Evolutionary conservation across 805 yeast genomes (phyloP), one percentile per base, ranked within the genome.

Genomic region (Crinitomyces ghanaensis): DNA sequence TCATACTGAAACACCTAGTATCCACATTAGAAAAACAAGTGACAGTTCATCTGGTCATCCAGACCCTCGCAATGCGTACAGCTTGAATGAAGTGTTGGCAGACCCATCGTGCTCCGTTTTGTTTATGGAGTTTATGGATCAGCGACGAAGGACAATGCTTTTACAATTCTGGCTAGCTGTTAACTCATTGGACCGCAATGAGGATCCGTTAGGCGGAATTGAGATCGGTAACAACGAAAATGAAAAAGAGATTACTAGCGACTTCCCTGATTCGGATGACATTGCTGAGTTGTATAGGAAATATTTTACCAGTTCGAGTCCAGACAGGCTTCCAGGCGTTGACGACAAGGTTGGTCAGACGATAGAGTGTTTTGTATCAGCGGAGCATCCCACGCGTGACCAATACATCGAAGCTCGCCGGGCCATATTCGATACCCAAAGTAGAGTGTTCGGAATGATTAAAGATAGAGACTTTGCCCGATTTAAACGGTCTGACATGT

Each of bases 101-200:
- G 69, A 70, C 38, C 63, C 74, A 2, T 46, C 65, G 0, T 63
- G 70, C 5, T 47, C 70, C 4, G 55, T 70, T 1, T 65, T 59
- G 30, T 73, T 73, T 39, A 65, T 60, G 58, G 72, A 66, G 32
- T 73, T 65, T 42, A 70, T 74, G 77, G 72, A 69, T 20, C 65
- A 63, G 31, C 47, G 72, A 13, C 52, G 59, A 3, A 52, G 71
- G 30, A 54, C 64, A 1, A 56, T 55, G 0, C 48, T 74, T 19
- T 47, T 83, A 3, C 75, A 74, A 28, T 74, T 72, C 39, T 80
- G 85, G 83, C 50, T 68, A 4, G 66, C 70, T 2, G 77, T 83
- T 2, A 79, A 82, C 39, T 62, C 68, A 0, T 65, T 82, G 24
- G 32, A 33, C 21, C 7, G 22, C 4, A 16, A 13, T 17, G 19